Evolutionary conservation across 208 protist genomes (phyloP).

Genomic region (Crithidia sp.): DNA sequence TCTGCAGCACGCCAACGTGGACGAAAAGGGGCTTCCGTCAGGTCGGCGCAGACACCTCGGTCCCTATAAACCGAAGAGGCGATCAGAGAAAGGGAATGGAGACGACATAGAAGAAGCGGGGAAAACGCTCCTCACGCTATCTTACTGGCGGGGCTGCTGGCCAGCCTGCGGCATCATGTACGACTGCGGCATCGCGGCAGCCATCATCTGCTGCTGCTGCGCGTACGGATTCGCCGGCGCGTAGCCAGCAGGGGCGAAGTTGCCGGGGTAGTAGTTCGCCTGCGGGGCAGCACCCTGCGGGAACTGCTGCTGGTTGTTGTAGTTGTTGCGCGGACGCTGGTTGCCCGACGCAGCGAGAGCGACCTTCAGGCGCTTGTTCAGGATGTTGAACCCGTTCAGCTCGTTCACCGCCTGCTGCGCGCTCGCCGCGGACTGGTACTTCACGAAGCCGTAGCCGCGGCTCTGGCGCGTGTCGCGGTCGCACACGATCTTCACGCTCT

Average conservation of each 20-base stretch:
- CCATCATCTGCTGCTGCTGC: conserved; percentile 79
- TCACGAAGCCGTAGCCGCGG: conserved; percentile 92
- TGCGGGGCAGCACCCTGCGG: conserved; percentile 24
- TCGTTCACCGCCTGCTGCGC: conserved; percentile 79
- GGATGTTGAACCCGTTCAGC: conserved; percentile 86
- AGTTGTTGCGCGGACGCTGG: conserved; percentile 55
- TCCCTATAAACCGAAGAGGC: too few relatives aligned
- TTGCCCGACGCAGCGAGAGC: conserved; percentile 77
- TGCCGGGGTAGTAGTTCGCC: conserved; percentile 63
- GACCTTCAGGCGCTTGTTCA: conserved; percentile 92
- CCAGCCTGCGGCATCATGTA: conserved; percentile 56
- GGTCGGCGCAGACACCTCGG: too few relatives aligned
- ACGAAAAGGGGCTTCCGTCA: too few relatives aligned
- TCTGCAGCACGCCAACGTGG: too few relatives aligned
- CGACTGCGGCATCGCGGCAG: conserved; percentile 53
- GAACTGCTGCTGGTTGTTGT: conserved; percentile 32
- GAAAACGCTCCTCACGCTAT: too few relatives aligned
- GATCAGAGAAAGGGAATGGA: too few relatives aligned
- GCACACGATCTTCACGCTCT: conserved; percentile 90
- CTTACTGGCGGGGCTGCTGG: conserved; percentile 50
- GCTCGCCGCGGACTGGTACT: conserved; percentile 75
- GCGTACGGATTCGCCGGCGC: conserved; percentile 65
- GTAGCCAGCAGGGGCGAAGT: conserved; percentile 56
- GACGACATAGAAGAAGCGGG: too few relatives aligned
- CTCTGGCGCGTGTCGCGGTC: conserved; percentile 86